phyloP scores from a whole-genome alignment of 768 basidiomycete genomes.

The Cubamyces sp. region DNA sequence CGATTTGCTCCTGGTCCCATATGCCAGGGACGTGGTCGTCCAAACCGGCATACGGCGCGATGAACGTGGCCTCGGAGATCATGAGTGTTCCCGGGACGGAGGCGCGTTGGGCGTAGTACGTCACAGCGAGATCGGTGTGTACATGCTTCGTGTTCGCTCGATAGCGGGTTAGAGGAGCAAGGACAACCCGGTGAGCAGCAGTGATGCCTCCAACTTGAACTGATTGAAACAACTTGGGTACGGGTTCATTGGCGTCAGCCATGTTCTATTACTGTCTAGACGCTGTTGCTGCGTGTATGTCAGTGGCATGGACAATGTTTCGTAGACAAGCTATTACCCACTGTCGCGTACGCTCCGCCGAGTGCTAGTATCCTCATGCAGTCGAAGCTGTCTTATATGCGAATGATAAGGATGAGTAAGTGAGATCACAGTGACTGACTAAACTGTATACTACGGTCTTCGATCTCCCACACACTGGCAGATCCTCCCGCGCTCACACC shows the following conservation, averaged over 20 bases:
- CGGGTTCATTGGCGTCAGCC: neutral
- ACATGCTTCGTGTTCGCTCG: constrained; percentile 41
- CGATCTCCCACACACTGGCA: no score
- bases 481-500: no score
- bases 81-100: constrained; percentile 52
- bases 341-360: no score
- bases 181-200: constrained; percentile 51
- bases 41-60: constrained; percentile 44
- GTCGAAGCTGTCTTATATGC: no score
- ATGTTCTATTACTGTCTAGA: neutral
- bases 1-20: constrained; percentile 58
- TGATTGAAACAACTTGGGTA: constrained; percentile 31
- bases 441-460: no score
- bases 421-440: no score
- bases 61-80: constrained; percentile 58
- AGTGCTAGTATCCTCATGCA: no score
- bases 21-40: constrained; percentile 65
- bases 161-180: constrained; percentile 53
- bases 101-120: constrained; percentile 52
- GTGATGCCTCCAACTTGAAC: constrained; percentile 44
- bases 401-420: no score
- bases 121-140: constrained; percentile 40
- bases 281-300: no score
- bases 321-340: no score
- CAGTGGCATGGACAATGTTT: no score